These are phyloP conservation scores for Tinospora cordifolia DNA, from an alignment of 164 flowering plant genomes.

Conservation along the genomic window DNA sequence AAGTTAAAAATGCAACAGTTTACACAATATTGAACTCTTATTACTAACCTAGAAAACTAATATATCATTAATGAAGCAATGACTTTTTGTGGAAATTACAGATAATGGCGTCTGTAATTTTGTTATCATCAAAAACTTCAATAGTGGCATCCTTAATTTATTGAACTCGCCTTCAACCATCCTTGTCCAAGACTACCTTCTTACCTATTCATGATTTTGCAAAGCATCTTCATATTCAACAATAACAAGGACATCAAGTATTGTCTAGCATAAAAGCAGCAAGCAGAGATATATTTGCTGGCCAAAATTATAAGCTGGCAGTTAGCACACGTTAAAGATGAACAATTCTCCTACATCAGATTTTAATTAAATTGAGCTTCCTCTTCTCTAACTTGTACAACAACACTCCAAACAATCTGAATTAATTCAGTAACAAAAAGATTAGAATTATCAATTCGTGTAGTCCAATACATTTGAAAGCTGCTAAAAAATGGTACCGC, in stretches of 20 bases:
- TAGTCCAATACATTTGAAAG: neutral
- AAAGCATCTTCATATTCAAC: neutral
- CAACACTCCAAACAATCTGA: neutral
- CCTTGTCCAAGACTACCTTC: neutral
- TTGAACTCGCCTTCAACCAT: neutral
- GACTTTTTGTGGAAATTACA: neutral
- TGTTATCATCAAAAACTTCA: neutral
- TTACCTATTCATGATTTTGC: neutral
- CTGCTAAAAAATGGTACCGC: neutral
- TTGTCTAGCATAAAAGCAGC: neutral
- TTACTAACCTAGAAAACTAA: neutral
- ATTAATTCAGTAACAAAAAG: neutral
- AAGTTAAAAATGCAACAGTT: neutral
- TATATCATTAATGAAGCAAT: neutral
- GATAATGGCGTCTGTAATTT: neutral
- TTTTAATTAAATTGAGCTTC: neutral
- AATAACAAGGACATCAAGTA: neutral
- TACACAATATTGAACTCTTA: neutral
- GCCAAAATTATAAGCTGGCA: neutral
- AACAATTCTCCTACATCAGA: neutral
- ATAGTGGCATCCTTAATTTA: neutral
- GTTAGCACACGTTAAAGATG: neutral
- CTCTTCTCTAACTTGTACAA: neutral
- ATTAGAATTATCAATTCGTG: neutral
- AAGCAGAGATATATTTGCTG: neutral